A percentile compares a stretch with the other conserved stretches of the same genome.
Conservation (phyloP, 495 filamentous ascomycete species). For the Penicillium pulvis region DNA sequence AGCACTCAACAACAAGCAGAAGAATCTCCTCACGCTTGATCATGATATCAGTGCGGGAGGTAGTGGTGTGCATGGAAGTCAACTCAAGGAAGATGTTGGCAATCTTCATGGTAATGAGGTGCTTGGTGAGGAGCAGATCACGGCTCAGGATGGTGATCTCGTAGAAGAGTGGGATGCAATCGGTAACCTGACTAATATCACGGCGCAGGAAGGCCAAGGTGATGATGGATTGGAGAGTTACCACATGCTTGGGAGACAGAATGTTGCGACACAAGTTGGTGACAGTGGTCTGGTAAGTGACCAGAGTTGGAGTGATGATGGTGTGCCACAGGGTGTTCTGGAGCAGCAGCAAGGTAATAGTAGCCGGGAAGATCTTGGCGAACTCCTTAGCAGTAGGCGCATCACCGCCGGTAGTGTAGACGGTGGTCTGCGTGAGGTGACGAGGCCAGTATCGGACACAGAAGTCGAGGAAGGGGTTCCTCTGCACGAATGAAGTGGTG, state of each 20-base stretch:
- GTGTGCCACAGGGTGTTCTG: slow-evolving; percentile 36
- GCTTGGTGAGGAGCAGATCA: slow-evolving; percentile 27
- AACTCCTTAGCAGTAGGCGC: slow-evolving; percentile 30
- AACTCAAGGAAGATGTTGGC: slow-evolving; percentile 34
- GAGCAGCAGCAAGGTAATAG: slow-evolving; percentile 27
- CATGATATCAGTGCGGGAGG: slow-evolving; percentile 40
- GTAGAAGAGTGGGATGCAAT: slow-evolving; percentile 24
- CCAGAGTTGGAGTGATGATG: slow-evolving; percentile 30
- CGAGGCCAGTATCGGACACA: slow-evolving; percentile 40
- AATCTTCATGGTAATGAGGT: slow-evolving; percentile 37
- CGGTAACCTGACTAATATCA: slow-evolving; percentile 16
- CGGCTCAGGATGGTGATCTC: slow-evolving; percentile 31
- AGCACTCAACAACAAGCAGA: slow-evolving; percentile 37
- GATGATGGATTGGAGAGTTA: slow-evolving; percentile 32
- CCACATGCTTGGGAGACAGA: slow-evolving; percentile 24
- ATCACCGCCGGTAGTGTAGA: slow-evolving; percentile 30
- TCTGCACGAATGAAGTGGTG: slow-evolving; percentile 20
- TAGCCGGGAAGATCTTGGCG: slow-evolving; percentile 30
- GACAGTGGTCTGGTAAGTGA: slow-evolving; percentile 28
- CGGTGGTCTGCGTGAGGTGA: slow-evolving; percentile 30
- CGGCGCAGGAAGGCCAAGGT: slow-evolving; percentile 28
- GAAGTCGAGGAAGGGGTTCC: slow-evolving; percentile 38
- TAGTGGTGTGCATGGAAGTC: slow-evolving; percentile 30
- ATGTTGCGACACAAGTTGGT: slow-evolving; percentile 31
- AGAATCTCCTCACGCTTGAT: slow-evolving; percentile 32